Evolutionary conservation across 2,329 filamentous ascomycete genomes (phyloP).

Genomic region (Polychaeton citri): DNA sequence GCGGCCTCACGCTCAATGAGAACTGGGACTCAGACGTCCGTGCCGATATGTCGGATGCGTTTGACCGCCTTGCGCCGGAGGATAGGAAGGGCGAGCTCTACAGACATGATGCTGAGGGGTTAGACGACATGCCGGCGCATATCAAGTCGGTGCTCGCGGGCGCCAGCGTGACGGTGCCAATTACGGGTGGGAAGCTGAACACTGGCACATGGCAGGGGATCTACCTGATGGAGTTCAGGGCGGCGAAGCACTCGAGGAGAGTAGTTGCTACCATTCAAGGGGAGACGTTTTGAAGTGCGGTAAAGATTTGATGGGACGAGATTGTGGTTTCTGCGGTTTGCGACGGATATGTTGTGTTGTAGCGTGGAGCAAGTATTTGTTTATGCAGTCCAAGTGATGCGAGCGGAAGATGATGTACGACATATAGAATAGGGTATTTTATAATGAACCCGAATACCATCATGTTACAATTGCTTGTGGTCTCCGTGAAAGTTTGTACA

Average conservation of each 20-base stretch:
- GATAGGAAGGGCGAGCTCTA: slow-evolving; percentile 58
- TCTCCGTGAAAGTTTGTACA: slow-evolving; percentile 8
- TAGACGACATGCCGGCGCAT: slow-evolving; percentile 95
- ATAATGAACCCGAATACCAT: too few relatives aligned
- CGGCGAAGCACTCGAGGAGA: slow-evolving; percentile 59
- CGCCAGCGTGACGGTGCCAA: slow-evolving; percentile 80
- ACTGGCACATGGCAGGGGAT: slow-evolving; percentile 75
- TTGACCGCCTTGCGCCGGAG: slow-evolving; percentile 80
- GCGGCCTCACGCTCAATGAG: slow-evolving; percentile 83
- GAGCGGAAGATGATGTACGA: too few relatives aligned
- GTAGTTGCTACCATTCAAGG: slow-evolving; percentile 92
- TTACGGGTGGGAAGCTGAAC: slow-evolving; percentile 67
- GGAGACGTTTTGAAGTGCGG: slow-evolving; percentile 38
- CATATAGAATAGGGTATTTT: too few relatives aligned
- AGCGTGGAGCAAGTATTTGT: neutral
- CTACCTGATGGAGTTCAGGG: slow-evolving; percentile 87
- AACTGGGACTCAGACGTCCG: slow-evolving; percentile 81
- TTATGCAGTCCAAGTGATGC: too few relatives aligned
- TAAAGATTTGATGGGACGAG: too few relatives aligned
- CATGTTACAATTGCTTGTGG: slow-evolving; percentile 1
- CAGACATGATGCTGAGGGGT: slow-evolving; percentile 72
- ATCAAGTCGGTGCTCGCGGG: slow-evolving; percentile 85
- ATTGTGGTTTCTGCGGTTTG: neutral
- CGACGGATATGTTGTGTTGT: neutral
- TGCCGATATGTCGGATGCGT: slow-evolving; percentile 81